Base-by-base conservation (phyloP, 495 filamentous ascomycete genomes). In the Podospora fimiseda region DNA sequence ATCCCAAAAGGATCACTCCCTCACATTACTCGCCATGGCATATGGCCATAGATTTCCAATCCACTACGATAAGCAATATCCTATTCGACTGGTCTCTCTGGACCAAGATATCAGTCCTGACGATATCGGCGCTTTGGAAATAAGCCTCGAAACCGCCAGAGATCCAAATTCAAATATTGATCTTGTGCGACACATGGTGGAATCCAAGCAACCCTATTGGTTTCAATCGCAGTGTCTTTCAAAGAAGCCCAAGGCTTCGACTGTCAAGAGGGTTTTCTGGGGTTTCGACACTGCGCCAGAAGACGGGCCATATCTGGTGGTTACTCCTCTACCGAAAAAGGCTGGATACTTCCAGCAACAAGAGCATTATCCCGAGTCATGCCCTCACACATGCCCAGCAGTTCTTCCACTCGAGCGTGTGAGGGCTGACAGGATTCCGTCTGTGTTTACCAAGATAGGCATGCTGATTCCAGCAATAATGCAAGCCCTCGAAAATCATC, bases 381-480 rank as follows among this genome's bases (percentile, higher is more conserved):
- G 38, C 11, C 42, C 4, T 14, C 74, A 72, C 48, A 57, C 59
- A 20, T 71, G 70, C 45, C 60, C 58, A 5, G 50, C 48, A 8
- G 60, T 72, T 9, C 40, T 70, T 2, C 77, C 74, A 7, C 59
- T 50, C 6, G 49, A 57, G 1, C 60, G 60, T 11, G 64, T 72
- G 43, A 70, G 46, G 8, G 51, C 74, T 7, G 81, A 86, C 53
- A 74, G 63, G 20, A 68, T 89, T 1, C 85, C 89, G 0, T 66
- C 76, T 22, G 62, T 67, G 14, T 82, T 83, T 50, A 75, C 80
- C 1, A 73, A 82, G 20, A 80, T 95, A 52, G 86, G 82, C 1
- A 71, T 85, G 14, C 75, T 94, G 30, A 74, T 95, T 20, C 89
- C 93, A 0, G 82, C 85, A 0, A 83, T 96, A 7, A 68, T 87